Base-by-base conservation (phyloP, 495 filamentous ascomycete species). In the Trichoderma orchidacearum region DNA sequence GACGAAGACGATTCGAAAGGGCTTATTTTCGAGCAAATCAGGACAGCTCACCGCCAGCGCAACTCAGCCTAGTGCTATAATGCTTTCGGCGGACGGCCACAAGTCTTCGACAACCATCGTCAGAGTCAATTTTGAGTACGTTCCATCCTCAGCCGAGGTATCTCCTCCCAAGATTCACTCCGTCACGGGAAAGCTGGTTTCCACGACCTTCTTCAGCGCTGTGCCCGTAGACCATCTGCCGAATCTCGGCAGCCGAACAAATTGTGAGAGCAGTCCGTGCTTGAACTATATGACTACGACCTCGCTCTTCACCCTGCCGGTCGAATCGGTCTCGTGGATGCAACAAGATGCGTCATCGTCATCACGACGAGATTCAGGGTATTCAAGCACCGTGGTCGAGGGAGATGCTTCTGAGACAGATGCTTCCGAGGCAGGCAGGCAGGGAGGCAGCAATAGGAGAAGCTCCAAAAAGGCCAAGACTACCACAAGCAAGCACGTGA, bases 1-100 rank as follows among this genome's bases (percentile, higher is more conserved):
- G 67, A 84, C 90, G 62, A 96, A 95, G 73, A 74, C 74, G 11
- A 70, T 97, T 32, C 83, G 79, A 58, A 90, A 86, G 58, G 87
- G 86, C 12, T 67, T 93, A n/a, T 76, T 97, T 61, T 81, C 86
- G 21, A 75, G 83, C 21, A 92, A 85, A 64, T 69, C 89, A 0
- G 93, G 93, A 27, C 78, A 77, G 0, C 60, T 96, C 23, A 82
- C 82, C 11, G 83, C 85, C 36, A 75, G 85, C n/a, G 81, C 88
- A 1, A 63, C 72, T 0, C 92, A 97, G 63, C 90, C 93, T 2
- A 75, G 75, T 28, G 74, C 85, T 0, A 74, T 93, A 3, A 74
- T 81, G 28, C 68, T 96, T 58, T 61, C 67, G 67, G 51, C 80
- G 62, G 59, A 77, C 64, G 64, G 72, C 1, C 59, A 70, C 61